These are phyloP conservation scores for Ophioceras dolichostomum DNA, from an alignment of 2,329 filamentous ascomycete genomes.

Conservation along the genomic window DNA sequence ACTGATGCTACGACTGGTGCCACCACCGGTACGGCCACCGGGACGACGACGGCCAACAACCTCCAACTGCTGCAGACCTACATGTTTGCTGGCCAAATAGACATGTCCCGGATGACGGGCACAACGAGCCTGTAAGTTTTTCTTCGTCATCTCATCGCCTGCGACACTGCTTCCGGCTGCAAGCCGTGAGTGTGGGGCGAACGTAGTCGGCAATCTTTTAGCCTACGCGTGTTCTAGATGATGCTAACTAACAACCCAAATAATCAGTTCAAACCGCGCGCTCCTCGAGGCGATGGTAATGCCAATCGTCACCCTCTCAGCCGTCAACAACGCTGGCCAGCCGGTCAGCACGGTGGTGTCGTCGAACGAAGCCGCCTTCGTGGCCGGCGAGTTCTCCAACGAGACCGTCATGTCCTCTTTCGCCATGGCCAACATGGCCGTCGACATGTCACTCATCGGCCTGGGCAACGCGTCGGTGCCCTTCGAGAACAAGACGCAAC, in stretches of 20 bases:
- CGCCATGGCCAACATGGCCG: conserved; percentile 33
- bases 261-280: conserved; percentile 32
- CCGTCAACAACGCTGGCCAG: conserved; percentile 35
- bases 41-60: conserved; percentile 7
- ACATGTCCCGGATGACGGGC: conserved; percentile 37
- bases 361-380: conserved; percentile 57
- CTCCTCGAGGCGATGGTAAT: conserved; percentile 51
- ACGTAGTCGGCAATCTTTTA: too few relatives aligned
- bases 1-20: background rate
- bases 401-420: conserved; percentile 39
- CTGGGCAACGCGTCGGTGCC: conserved; percentile 37
- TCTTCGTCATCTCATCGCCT: too few relatives aligned
- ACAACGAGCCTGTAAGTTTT: conserved; percentile 48
- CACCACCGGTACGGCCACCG: background rate
- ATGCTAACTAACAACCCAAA: background rate
- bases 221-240: background rate
- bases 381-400: conserved; percentile 56
- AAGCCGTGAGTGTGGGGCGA: too few relatives aligned
- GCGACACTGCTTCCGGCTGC: too few relatives aligned
- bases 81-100: conserved; percentile 57
- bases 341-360: conserved; percentile 52
- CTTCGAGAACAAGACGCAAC: too few relatives aligned
- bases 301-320: conserved; percentile 55
- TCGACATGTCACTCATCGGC: conserved; percentile 29
- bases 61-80: conserved; percentile 47